Conservation (phyloP, 2,329 filamentous ascomycete species). For the Aspergillus aculeatinus region DNA sequence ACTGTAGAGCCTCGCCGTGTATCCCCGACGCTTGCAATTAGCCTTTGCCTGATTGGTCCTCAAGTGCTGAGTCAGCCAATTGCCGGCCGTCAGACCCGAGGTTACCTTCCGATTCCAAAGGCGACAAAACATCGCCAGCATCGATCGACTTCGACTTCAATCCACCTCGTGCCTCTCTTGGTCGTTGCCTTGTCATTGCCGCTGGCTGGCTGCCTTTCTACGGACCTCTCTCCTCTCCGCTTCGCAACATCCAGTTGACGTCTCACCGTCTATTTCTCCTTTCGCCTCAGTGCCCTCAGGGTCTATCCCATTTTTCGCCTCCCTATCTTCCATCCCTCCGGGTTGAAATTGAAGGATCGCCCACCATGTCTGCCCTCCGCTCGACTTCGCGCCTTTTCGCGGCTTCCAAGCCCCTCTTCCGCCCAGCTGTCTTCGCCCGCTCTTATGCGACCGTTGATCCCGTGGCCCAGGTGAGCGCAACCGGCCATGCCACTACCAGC, state of each 20-base stretch:
- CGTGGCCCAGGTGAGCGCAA: constrained; percentile 28
- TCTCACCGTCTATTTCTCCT: constrained; percentile 7
- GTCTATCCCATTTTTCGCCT: constrained; percentile 4
- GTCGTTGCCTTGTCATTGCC: constrained; percentile 22
- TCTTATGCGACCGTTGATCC: constrained; percentile 50
- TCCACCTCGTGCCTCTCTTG: constrained; percentile 20
- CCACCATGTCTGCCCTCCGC: constrained; percentile 51
- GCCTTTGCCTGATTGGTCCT: constrained; percentile 30
- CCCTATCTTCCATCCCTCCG: constrained; percentile 11
- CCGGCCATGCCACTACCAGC: constrained; percentile 30
- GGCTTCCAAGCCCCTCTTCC: constrained; percentile 44
- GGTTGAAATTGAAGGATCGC: constrained; percentile 13
- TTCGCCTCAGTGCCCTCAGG: background rate
- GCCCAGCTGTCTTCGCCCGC: constrained; percentile 41
- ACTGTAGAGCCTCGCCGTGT: constrained; percentile 29
- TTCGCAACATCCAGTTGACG: constrained; percentile 1
- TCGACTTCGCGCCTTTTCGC: constrained; percentile 48
- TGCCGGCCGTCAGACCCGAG: constrained; percentile 38
- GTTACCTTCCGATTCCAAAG: constrained; percentile 27
- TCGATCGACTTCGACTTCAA: constrained; percentile 18
- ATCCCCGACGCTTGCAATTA: constrained; percentile 43
- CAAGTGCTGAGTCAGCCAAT: constrained; percentile 30
- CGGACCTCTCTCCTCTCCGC: constrained; percentile 12
- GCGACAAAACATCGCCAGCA: constrained; percentile 25
- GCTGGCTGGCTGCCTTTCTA: constrained; percentile 20